These are phyloP conservation scores for Ananas comosus DNA, from an alignment of 176 grass and related monocot genomes.

Conservation along the genomic window DNA sequence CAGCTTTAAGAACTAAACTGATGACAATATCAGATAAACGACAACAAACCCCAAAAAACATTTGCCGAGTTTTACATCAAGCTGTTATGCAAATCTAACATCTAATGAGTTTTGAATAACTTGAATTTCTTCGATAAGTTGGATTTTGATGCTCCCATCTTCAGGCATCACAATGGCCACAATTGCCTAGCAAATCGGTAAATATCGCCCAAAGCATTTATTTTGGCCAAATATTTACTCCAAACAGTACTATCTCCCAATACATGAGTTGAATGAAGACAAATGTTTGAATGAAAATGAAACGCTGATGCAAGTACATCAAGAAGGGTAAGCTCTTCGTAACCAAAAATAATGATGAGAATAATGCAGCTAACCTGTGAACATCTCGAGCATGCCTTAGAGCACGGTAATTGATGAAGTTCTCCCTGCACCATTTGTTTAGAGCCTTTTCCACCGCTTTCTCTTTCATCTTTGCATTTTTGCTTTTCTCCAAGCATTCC, in stretches of 20 bases:
- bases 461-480: conserved; percentile 65
- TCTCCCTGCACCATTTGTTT: conserved; percentile 85
- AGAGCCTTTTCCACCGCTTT: conserved; percentile 79
- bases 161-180: too few species aligned
- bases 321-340: neutral
- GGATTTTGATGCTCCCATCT: too few species aligned
- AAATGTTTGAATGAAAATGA: neutral
- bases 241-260: neutral
- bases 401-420: conserved; percentile 80
- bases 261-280: neutral
- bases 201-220: neutral
- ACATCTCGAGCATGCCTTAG: conserved; percentile 66
- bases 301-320: neutral
- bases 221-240: neutral
- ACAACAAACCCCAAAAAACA: too few species aligned
- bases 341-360: neutral
- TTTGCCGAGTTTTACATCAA: neutral
- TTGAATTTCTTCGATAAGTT: too few species aligned
- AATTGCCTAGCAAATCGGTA: too few species aligned
- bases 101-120: too few species aligned
- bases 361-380: conserved; percentile 46
- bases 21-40: too few species aligned
- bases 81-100: neutral
- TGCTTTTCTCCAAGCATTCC: conserved; percentile 80
- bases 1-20: too few species aligned